Base-by-base conservation (phyloP, 805 yeast genomes). In the Saturnispora sanitii region DNA sequence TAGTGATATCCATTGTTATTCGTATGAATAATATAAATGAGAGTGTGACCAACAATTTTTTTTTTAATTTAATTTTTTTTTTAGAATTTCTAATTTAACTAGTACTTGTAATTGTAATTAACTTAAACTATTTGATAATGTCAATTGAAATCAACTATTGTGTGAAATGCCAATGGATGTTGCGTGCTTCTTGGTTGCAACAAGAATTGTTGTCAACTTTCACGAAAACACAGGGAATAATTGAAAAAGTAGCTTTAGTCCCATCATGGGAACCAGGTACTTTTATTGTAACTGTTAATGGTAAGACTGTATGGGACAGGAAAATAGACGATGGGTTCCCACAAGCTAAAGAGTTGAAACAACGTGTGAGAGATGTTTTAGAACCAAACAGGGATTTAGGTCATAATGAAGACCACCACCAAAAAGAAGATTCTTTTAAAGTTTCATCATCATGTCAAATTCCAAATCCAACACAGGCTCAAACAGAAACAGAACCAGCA, bases 181-280 rank as follows among this genome's bases (percentile, higher is more conserved):
- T 84, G 35, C 64, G 96, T 11, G 94, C 95, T 2, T 71, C 84
- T 0, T 87, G 95, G 95, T 84, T 84, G 50, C 64, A 77, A 25
- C 95, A 83, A 55, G 96, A 86, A 58, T 63, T 87, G 1, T 61
- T 86, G n/a, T 85, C 82, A 52, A 87, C 96, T 0, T 87, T 85
- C 57, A 48, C 57, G 6, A 47, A 58, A 6, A 51, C 52, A 34
- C 53, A 65, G 18, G 52, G 77, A 6, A 37, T 49, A 0, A 45
- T 62, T 15, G 77, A 77, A 13, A 81, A 79, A 42, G 71, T 78
- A 2, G 61, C 76, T 0, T 54, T 71, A 55, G 58, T 61, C 34
- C 68, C 85, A 53, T 54, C 67, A 40, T 39, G 58, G 47, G 53
- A 61, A 41, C 53, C 68, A 30, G 94, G 77, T 9, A 73, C 75